phyloP scores from a whole-genome alignment of 108 stramenopile species.

The Licmophora abbreviata region DNA sequence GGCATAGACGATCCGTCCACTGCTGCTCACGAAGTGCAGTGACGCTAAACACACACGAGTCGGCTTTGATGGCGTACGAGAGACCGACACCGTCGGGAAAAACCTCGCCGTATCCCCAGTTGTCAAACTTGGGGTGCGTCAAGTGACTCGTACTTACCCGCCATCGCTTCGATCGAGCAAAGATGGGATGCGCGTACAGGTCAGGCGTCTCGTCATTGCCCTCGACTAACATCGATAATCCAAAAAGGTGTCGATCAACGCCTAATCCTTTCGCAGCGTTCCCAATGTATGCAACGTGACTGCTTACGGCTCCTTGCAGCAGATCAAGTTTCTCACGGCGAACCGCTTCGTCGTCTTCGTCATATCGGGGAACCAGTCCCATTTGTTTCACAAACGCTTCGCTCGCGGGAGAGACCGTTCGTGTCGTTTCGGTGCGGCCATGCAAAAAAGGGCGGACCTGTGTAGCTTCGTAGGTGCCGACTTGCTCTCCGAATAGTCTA shows the following conservation, averaged over 20 bases:
- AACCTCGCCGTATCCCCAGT: constrained; percentile 92
- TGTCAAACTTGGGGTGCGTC: constrained; percentile 79
- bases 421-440: constrained; percentile 74
- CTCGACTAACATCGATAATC: constrained; percentile 50
- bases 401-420: constrained; percentile 35
- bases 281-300: constrained; percentile 58
- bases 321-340: constrained; percentile 42
- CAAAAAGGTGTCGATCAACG: constrained; percentile 75
- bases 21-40: constrained; percentile 55
- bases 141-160: constrained; percentile 82
- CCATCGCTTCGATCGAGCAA: constrained; percentile 77
- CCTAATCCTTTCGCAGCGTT: constrained; percentile 62
- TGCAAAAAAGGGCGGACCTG: constrained; percentile 65
- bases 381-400: constrained; percentile 48
- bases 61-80: constrained; percentile 76
- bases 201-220: constrained; percentile 51
- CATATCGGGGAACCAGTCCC: constrained; percentile 29
- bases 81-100: constrained; percentile 85
- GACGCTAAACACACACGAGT: constrained; percentile 67
- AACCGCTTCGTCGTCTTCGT: constrained; percentile 9
- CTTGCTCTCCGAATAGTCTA: constrained; percentile 51
- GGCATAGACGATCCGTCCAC: constrained; percentile 54
- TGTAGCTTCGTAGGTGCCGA: constrained; percentile 71
- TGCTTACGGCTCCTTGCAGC: constrained; percentile 40
- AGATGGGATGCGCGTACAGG: constrained; percentile 69